These are phyloP conservation scores for Solanum corneliomulleri DNA, from an alignment of 257 asterid species.

Conservation along the genomic window DNA sequence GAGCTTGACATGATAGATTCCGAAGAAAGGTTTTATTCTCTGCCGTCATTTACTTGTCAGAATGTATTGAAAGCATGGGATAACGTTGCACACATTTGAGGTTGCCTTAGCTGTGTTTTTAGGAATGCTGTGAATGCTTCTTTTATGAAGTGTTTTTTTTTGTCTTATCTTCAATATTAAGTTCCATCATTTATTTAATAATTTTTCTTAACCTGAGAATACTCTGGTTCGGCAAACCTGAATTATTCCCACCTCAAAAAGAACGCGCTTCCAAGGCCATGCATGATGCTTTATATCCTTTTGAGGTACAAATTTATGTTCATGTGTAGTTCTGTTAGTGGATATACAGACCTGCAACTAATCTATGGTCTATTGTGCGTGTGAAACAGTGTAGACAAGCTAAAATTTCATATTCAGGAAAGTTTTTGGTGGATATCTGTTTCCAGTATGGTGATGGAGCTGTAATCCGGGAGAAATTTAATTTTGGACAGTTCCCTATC, in stretches of 20 bases:
- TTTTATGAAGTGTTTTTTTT: not conserved
- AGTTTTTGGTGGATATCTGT: constrained; percentile 43
- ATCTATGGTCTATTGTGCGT: constrained; percentile 4
- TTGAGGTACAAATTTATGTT: constrained; percentile 46
- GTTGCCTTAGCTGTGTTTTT: not conserved
- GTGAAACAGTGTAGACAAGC: constrained; percentile 92
- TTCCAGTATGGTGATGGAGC: constrained; percentile 62
- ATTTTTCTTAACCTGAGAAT: constrained; percentile 45
- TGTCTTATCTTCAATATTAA: not conserved
- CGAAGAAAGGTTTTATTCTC: not conserved
- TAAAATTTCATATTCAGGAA: constrained; percentile 65
- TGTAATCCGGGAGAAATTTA: constrained; percentile 37
- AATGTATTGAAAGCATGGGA: not conserved
- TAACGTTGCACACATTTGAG: not conserved
- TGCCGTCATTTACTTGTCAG: not conserved
- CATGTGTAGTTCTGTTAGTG: not conserved
- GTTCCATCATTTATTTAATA: not conserved
- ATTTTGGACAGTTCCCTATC: constrained; percentile 72
- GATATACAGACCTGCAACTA: not conserved
- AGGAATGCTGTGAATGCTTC: not conserved
- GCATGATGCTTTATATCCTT: constrained; percentile 56
- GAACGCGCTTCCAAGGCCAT: constrained; percentile 32
- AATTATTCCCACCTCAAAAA: constrained; percentile 61
- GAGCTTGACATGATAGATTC: not conserved
- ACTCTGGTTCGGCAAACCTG: constrained; percentile 70